These are phyloP conservation scores for Didymella keratinophila DNA, from an alignment of 2,329 filamentous ascomycete genomes.

Conservation along the genomic window DNA sequence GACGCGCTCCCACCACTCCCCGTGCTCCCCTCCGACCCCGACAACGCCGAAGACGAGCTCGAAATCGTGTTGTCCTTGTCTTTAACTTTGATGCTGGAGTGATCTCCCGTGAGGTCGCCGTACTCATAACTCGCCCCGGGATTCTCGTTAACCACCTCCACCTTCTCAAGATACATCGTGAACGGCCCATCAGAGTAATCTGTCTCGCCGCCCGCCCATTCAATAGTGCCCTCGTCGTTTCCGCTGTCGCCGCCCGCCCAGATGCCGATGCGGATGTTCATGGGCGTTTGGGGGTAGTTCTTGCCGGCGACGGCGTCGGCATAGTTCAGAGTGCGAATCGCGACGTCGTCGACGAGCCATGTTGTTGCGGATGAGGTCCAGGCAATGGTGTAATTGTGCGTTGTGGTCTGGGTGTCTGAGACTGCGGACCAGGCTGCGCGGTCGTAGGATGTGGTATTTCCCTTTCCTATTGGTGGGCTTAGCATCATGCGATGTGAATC, in stretches of 20 bases:
- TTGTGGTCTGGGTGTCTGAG: conserved; percentile 59
- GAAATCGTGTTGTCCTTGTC: not conserved
- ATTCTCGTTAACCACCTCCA: conserved; percentile 59
- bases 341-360: conserved; percentile 72
- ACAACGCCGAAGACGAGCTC: not conserved
- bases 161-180: conserved; percentile 58
- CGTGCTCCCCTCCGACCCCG: not conserved
- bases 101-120: conserved; percentile 55
- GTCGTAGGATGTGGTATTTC: conserved; percentile 67
- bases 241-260: conserved; percentile 57
- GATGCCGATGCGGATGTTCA: conserved; percentile 59
- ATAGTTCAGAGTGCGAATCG: conserved; percentile 67
- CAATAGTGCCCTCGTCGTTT: conserved; percentile 62
- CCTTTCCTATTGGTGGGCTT: conserved; percentile 53
- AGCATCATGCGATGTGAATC: not conserved
- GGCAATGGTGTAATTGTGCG: conserved; percentile 71
- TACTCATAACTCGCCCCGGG: conserved; percentile 58
- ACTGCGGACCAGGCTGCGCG: conserved; percentile 68
- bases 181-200: conserved; percentile 56
- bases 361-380: conserved; percentile 72
- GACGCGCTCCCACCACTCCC: not conserved
- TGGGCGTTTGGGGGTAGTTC: conserved; percentile 77
- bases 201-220: conserved; percentile 69
- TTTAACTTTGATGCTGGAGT: conserved; percentile 54
- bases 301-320: conserved; percentile 57